Conservation (phyloP, 2,329 filamentous ascomycete genomes). For the Monosporascus sp. region DNA sequence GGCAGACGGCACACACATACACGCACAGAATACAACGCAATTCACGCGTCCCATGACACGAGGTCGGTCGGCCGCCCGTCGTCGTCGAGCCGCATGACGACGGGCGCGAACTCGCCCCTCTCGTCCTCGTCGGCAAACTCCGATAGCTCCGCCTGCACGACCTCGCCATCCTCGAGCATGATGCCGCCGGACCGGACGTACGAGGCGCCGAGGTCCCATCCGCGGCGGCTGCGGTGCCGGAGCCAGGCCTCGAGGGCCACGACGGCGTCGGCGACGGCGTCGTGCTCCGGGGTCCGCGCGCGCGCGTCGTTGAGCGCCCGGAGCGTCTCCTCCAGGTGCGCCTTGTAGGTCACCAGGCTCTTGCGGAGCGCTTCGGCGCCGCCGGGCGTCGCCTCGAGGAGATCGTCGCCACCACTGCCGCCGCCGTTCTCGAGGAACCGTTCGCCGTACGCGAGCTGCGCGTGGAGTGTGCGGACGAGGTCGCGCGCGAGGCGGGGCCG, state of each 20-base stretch:
- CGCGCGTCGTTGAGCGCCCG: conserved; percentile 28
- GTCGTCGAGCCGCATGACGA: conserved; percentile 48
- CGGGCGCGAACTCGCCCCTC: conserved; percentile 47
- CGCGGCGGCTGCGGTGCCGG: conserved; percentile 32
- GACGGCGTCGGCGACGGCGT: conserved; percentile 43
- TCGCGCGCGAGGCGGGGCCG: conserved; percentile 39
- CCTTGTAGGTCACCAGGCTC: conserved; percentile 49
- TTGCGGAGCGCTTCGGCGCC: conserved; percentile 33
- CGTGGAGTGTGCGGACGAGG: conserved; percentile 47
- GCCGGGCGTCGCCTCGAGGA: conserved; percentile 31
- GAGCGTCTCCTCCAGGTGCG: conserved; percentile 44
- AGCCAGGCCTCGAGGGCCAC: conserved; percentile 43
- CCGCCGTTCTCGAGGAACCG: conserved; percentile 34
- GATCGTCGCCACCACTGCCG: conserved; percentile 23
- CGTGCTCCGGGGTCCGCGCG: conserved; percentile 35
- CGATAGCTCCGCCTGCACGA: conserved; percentile 40
- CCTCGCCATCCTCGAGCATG: conserved; percentile 49
- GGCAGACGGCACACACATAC: not conserved
- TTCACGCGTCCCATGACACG: conserved; percentile 38
- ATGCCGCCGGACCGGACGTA: conserved; percentile 43
- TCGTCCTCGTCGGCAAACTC: conserved; percentile 52
- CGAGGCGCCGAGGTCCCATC: conserved; percentile 51
- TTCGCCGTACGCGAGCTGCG: conserved; percentile 51
- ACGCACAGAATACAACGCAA: not conserved
- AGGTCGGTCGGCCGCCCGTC: conserved; percentile 46